Evolutionary conservation across 345 rosid species (phyloP).

Genomic region (Populus davidiana): DNA sequence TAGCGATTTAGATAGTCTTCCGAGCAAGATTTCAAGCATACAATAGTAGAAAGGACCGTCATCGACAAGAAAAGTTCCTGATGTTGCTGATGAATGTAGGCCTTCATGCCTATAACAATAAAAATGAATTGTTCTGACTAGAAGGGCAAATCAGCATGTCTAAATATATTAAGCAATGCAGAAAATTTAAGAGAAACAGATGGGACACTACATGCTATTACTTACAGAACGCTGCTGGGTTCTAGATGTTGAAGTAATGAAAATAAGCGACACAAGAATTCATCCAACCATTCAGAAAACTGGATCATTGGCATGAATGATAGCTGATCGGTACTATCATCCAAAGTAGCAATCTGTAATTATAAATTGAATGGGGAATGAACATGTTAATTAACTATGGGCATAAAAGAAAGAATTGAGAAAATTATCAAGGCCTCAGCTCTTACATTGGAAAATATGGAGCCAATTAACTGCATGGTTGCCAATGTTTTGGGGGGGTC

Average conservation of each 20-base stretch:
- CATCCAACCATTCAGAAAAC: slow-evolving; percentile 97
- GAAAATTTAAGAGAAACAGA: not conserved
- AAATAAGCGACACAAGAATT: slow-evolving; percentile 83
- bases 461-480: slow-evolving; percentile 93
- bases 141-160: slow-evolving; percentile 1
- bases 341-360: slow-evolving; percentile 73
- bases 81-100: slow-evolving; percentile 77
- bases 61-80: slow-evolving; percentile 95
- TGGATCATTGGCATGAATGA: slow-evolving; percentile 72
- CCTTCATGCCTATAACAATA: slow-evolving; percentile 77
- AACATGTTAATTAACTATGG: not conserved
- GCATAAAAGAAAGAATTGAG: not conserved
- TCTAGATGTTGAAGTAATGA: slow-evolving; percentile 90
- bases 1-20: slow-evolving; percentile 78
- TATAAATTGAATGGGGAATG: slow-evolving; percentile 10
- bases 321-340: slow-evolving; percentile 55
- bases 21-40: slow-evolving; percentile 96
- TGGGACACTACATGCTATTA: slow-evolving; percentile 8
- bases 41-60: slow-evolving; percentile 97
- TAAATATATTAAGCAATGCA: not conserved
- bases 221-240: slow-evolving; percentile 89
- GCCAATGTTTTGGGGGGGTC: slow-evolving; percentile 99
- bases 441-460: slow-evolving; percentile 96
- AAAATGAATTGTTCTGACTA: slow-evolving; percentile 5
- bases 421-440: slow-evolving; percentile 6